Percentiles rank a stretch among this genome's conserved stretches.
Evolutionary conservation across 345 rosid species (phyloP).

Genomic region (Microthlaspi erraticum): DNA sequence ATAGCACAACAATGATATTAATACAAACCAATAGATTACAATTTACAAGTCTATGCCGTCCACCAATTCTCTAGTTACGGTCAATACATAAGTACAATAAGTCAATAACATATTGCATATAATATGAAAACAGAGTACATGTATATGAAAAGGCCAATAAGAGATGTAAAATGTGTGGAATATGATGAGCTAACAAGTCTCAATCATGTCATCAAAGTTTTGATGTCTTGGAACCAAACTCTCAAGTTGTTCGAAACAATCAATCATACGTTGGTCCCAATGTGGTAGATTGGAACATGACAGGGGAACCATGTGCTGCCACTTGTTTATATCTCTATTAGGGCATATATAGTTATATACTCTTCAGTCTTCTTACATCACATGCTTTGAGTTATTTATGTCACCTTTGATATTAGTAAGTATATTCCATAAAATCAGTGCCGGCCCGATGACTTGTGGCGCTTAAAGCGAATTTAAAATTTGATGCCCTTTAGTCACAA

Average conservation of each 20-base stretch:
- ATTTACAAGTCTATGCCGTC: no score
- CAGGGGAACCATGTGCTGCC: slow-evolving; percentile 34
- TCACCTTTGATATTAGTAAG: slow-evolving; percentile 6
- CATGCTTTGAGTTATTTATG: slow-evolving; percentile 23
- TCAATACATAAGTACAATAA: not conserved
- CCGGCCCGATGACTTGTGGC: no score
- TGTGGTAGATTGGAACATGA: slow-evolving; percentile 37
- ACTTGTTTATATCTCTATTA: slow-evolving; percentile 17
- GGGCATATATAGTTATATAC: slow-evolving; percentile 24
- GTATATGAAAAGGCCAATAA: slow-evolving; percentile 7
- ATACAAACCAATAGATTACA: no score
- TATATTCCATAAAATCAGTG: not conserved
- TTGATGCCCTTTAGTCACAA: no score
- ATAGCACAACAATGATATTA: no score
- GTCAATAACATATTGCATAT: not conserved
- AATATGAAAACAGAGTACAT: not conserved
- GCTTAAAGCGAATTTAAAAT: no score
- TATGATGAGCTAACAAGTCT: slow-evolving; percentile 31
- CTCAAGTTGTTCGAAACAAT: slow-evolving; percentile 31
- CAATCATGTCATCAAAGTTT: slow-evolving; percentile 27
- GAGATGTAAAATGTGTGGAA: slow-evolving; percentile 16
- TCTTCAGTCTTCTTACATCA: not conserved
- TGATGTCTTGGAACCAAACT: slow-evolving; percentile 29
- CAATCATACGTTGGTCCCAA: slow-evolving; percentile 28
- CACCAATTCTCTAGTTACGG: no score